Evolutionary conservation across 352 stramenopile species (phyloP), one percentile per base, ranked within the genome.

Genomic region (Phytopythium vexans): DNA sequence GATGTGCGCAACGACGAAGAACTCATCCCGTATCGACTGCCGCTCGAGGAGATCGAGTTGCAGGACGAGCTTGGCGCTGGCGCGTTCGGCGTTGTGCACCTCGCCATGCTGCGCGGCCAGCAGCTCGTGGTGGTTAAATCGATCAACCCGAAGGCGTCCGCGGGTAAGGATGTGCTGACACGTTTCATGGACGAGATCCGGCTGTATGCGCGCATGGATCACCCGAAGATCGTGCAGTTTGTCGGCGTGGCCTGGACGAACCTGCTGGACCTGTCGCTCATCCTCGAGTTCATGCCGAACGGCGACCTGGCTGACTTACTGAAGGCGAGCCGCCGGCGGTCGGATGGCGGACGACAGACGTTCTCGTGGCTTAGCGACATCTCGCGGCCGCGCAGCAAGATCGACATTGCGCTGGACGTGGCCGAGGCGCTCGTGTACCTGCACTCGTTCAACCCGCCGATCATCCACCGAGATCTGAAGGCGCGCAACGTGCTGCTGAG

Each of bases 1-100:
- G 82, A 92, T 47, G 75, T 92, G 10, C 75, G 82, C 8, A 88
- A 69, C 14, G 77, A 92, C 46, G 72, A 86, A 27, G 49, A 75
- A 12, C 62, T 92, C 12, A 49, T 85, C 16, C 64, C 72, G 33
- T 81, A 67, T 36, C 62, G 82, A 8, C 46, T 92, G 39, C 55
- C 74, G 2, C 64, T 76, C 27, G 62, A 72, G 40, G 76, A 88
- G 44, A 67, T 92, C 11, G 52, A 68, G 15, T 56, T 74, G n/a
- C 55, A 62, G 4, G 49, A 72, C 6, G 31, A 71, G 48, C 46
- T 89, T 16, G 77, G 77, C 0, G 71, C 64, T 8, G 81, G 81
- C 8, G 81, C 77, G 31, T 91, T 80, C 56, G 81, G 81, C 1
- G 56, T 74, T 39, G 77, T 91, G 1, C 83, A 84, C 39, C 31